Evolutionary conservation across 805 yeast genomes (phyloP).

Genomic region (Kuraishia hungarica): DNA sequence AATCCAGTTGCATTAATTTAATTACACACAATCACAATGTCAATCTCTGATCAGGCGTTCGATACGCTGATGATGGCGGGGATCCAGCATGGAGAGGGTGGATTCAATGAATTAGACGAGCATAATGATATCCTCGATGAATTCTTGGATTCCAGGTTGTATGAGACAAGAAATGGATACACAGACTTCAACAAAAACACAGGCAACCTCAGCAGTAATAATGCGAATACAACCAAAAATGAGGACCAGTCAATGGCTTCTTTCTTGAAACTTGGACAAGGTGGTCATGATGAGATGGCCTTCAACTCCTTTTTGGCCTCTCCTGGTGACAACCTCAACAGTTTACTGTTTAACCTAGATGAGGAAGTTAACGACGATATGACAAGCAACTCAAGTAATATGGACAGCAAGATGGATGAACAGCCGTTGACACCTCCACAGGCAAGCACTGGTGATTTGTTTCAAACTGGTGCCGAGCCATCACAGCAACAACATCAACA

Average conservation of each 20-base stretch:
- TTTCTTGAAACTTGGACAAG: neutral
- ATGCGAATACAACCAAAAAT: neutral
- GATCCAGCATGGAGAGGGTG: neutral
- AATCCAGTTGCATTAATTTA: too few species aligned
- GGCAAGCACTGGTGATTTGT: neutral
- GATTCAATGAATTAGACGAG: constrained; percentile 11
- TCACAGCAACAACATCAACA: neutral
- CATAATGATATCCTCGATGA: constrained; percentile 49
- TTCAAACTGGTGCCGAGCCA: neutral
- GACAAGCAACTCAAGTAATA: neutral
- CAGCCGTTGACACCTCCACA: constrained; percentile 1
- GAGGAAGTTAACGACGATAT: neutral
- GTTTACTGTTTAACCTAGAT: neutral
- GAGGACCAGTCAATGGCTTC: neutral
- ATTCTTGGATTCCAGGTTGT: constrained; percentile 44
- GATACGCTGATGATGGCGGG: neutral
- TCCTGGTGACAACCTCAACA: neutral
- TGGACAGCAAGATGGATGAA: neutral
- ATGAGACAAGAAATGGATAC: constrained; percentile 19
- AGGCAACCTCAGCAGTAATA: neutral
- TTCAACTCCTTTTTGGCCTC: neutral
- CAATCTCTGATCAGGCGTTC: neutral
- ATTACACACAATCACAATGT: neutral
- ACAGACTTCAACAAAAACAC: constrained; percentile 1
- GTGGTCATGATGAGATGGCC: neutral